Evolutionary conservation across 768 basidiomycete species (phyloP), one percentile per base, ranked within the genome.

Genomic region (Pseudohyphozyma bogoriensis): DNA sequence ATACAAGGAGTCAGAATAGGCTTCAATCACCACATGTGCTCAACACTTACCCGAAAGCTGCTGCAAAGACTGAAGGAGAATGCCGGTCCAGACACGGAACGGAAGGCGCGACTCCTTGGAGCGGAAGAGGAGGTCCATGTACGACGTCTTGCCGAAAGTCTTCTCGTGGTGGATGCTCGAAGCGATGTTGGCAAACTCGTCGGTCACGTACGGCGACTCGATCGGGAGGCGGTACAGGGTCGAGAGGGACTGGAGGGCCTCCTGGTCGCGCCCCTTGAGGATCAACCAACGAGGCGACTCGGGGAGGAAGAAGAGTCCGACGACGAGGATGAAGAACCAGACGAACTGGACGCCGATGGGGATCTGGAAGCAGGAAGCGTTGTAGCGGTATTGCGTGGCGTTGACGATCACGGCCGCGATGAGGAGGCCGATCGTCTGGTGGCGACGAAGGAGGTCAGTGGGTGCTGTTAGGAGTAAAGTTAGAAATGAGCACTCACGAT

Each of bases 11-110:
- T n/a, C n/a, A n/a, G n/a, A n/a, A n/a, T n/a, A n/a, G n/a, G n/a
- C n/a, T n/a, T n/a, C n/a, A n/a, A n/a, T n/a, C n/a, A n/a, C n/a
- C n/a, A n/a, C n/a, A n/a, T n/a, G n/a, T n/a, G n/a, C n/a, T n/a
- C n/a, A n/a, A n/a, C n/a, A n/a, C n/a, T n/a, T n/a, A n/a, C n/a
- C n/a, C n/a, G n/a, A 45, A n/a, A 35, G 54, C 73, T 88, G 85
- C 74, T 87, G 85, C 78, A 79, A 79, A 64, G 78, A 80, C 70
- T 92, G 89, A 65, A 91, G 68, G 72, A 83, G 82, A 67, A 87
- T 86, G 69, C 89, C 89, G 37, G 85, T 83, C 72, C 85, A 77
- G 22, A 86, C 89, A 62, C 87, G 83, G 70, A 84, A 81, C 65
- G 67, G 55, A 84, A 84, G 33, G 77, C 78, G 54, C 77, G 73